Percentiles rank a stretch among this genome's conserved stretches.
Evolutionary conservation across 352 stramenopile species (phyloP).

Genomic region (Peronosclerospora sorghi): DNA sequence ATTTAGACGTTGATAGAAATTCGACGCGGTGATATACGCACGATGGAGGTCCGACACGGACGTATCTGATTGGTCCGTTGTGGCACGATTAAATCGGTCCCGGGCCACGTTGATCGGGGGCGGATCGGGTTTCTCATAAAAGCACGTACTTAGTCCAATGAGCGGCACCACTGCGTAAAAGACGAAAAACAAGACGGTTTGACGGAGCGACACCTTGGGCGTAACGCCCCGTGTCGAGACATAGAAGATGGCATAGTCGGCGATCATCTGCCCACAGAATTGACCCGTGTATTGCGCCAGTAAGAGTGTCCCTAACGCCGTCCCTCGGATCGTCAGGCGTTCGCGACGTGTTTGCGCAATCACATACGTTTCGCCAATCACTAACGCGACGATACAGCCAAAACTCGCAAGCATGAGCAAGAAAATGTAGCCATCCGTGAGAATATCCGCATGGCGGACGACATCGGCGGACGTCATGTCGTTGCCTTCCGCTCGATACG

Average conservation of each 20-base stretch:
- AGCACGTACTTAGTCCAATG: conserved; percentile 20
- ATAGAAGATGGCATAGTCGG: conserved; percentile 41
- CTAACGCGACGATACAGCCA: conserved; percentile 32
- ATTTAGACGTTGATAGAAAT: not conserved
- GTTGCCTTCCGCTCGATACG: not conserved
- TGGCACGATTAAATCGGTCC: conserved; percentile 1
- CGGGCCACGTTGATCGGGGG: conserved; percentile 7
- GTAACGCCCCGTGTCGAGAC: conserved; percentile 31
- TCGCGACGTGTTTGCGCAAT: conserved; percentile 49
- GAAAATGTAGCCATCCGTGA: conserved; percentile 32
- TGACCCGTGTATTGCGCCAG: conserved; percentile 42
- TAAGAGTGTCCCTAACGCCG: conserved; percentile 32
- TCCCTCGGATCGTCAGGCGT: conserved; percentile 15
- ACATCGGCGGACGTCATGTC: not conserved
- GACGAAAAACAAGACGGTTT: conserved; percentile 41
- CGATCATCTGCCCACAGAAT: conserved; percentile 31
- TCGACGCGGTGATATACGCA: not conserved
- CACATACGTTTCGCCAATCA: conserved; percentile 45
- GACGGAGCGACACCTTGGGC: conserved; percentile 33
- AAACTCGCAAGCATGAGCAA: conserved; percentile 43
- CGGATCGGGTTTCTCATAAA: conserved; percentile 26
- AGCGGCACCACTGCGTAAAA: conserved; percentile 34
- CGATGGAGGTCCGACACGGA: not conserved
- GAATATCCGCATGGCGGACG: not conserved
- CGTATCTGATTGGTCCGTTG: conserved; percentile 9